Evolutionary conservation across 2,329 filamentous ascomycete genomes (phyloP).

Genomic region (Emmonsia crescens): DNA sequence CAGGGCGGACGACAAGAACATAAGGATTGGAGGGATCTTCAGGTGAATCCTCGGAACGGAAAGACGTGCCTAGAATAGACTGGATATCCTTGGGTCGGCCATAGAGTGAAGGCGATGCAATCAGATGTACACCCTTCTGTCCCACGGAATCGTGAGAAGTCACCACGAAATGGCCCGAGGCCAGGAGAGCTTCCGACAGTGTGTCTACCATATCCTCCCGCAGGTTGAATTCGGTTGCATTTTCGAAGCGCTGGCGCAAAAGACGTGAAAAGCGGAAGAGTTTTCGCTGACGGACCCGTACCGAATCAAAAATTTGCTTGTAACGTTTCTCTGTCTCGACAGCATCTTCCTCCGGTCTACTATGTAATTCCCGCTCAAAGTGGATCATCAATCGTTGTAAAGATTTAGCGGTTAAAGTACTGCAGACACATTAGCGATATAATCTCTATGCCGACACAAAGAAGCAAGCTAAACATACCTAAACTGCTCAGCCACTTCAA

Average conservation of each 20-base stretch:
- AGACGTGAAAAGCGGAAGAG: constrained; percentile 89
- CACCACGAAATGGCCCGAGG: constrained; percentile 79
- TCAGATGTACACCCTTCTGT: constrained; percentile 66
- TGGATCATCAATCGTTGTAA: constrained; percentile 77
- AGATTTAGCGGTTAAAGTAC: constrained; percentile 82
- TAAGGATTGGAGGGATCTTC: constrained; percentile 76
- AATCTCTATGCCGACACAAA: too few relatives aligned
- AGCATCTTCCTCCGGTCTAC: constrained; percentile 70
- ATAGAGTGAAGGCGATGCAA: constrained; percentile 71
- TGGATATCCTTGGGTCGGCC: constrained; percentile 72
- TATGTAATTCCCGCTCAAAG: constrained; percentile 82
- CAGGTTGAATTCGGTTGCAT: constrained; percentile 89
- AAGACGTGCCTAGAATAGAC: constrained; percentile 70
- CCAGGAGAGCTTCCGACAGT: constrained; percentile 68
- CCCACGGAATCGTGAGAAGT: constrained; percentile 55
- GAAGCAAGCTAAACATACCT: constrained; percentile 38
- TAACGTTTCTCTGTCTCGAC: constrained; percentile 94
- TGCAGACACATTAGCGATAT: constrained; percentile 24
- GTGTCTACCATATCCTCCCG: constrained; percentile 58
- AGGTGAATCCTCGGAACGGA: constrained; percentile 54
- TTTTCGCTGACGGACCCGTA: constrained; percentile 90
- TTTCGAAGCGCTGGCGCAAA: constrained; percentile 87
- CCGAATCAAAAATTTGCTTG: constrained; percentile 89
- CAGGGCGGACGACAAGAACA: constrained; percentile 71
- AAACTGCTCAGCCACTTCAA: constrained; percentile 96